Evolutionary conservation across 352 stramenopile species (phyloP), one percentile per base, ranked within the genome.

Genomic region (Globisporangium paddicum): DNA sequence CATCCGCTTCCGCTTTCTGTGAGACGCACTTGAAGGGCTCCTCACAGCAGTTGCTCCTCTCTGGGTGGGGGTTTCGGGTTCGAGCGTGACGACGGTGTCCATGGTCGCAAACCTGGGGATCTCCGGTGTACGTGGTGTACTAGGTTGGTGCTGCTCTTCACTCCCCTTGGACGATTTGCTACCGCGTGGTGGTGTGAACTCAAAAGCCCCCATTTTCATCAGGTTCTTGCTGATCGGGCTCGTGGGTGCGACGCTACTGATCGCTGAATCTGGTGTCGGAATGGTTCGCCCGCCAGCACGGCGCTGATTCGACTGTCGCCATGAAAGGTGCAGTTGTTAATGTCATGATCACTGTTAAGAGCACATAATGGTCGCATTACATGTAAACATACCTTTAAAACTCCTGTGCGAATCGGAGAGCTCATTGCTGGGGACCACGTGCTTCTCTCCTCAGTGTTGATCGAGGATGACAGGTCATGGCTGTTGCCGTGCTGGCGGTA

Each of bases 161-260:
- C 69, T 66, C 16, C 60, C 49, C 40, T 67, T 59, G 5, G 26
- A 34, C 13, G 67, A 56, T 34, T 67, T 79, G 21, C 69, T 68
- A 2, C 45, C 60, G 25, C 59, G 79, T 19, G 75, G 77, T 38
- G 83, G 83, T 10, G 83, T 88, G 58, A 79, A 86, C 61, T 90
- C 83, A 26, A 93, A 93, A 5, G 77, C 82, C 40, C 82, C 82
- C 58, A 89, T 77, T 51, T 92, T 88, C 79, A 90, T 89, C 28
- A 93, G 60, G 62, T 93, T 89, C 30, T 80, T 86, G 65, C 71
- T 93, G 42, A 93, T 73, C 7, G 83, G 83, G 37, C 77, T 90
- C 30, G 64, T 73, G 6, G 55, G 63, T n/a, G 73, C 73, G 34
- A 93, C 82, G 46, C 82, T 93, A 57, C 82, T 93, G 63, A 93